Base-by-base conservation (phyloP, 2,329 filamentous ascomycete species). In the Aureobasidium namibiae region DNA sequence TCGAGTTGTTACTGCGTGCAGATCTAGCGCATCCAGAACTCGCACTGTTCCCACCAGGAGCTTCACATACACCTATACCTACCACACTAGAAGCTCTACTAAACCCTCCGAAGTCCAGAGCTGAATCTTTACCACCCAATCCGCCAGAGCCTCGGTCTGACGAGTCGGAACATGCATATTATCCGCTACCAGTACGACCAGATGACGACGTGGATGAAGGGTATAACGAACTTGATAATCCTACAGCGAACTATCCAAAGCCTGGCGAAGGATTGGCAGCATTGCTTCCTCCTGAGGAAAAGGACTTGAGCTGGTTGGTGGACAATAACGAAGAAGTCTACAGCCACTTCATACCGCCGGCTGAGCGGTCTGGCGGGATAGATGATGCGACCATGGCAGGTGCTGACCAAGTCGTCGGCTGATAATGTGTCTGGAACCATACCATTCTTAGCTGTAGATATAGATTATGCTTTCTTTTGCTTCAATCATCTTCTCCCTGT, bases 1-100 rank as follows among this genome's bases (percentile, higher is more conserved):
- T 90, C 48, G 80, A 81, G 56, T 77, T 90, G 29, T 75, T 90
- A 36, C 76, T 89, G 61, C 80, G 81, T 62, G 78, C 84, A 60
- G 82, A 82, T 29, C 79, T 80, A 48, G 71, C 82, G 2, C 78
- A 88, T 61, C 85, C 87, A 2, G 80, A 84, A 56, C 74, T 91
- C 6, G 82, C 86, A 5, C 75, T 91, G 56, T 90, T 89, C 64
- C 69, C 76, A n/a, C 70, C 72, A 39, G 72, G 67, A 49, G 24
- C 56, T 62, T 49, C 61, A 65, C 53, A 36, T 5, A 54, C 49
- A 16, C 21, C 59, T 7, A 9, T 52, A 21, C 31, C 59, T 3
- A 42, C 61, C 18, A 44, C 63, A 52, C 62, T 60, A 14, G 29
- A 57, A 63, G 21, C 56, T 64, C 63, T 58, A 52, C 62, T 58